Base-by-base conservation (phyloP, 2,329 filamentous ascomycete species). In the Graphilbum fragrans region DNA sequence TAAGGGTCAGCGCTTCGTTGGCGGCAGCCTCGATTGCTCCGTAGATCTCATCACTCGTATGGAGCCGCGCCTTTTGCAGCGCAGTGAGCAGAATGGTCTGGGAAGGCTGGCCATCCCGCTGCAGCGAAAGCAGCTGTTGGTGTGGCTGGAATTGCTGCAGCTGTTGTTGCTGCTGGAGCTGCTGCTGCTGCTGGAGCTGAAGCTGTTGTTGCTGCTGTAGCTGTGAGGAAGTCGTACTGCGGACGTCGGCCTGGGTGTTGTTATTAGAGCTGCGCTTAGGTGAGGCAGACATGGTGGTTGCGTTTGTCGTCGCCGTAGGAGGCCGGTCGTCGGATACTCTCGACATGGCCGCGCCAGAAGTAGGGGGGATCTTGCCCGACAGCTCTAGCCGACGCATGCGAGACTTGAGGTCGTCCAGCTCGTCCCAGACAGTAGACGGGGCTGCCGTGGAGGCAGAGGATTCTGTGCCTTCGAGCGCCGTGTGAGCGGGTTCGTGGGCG, bases 351-450 rank as follows among this genome's bases (percentile, higher is more conserved):
- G 85, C 85, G 29, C 80, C 83, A 3, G 87, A 90, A 2, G 84
- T 87, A 1, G 85, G 66, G 0, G 88, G 87, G 27, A 92, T 65
- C 60, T 93, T 94, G 44, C 88, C 88, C 3, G 86, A 93, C 50
- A 93, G 62, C 58, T 96, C 92, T 10, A 98, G 72, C 45, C 86
- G 84, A 51, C 86, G 80, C 52, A 98, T 94, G 23, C 92, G 78
- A 33, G 86, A 92, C 58, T 96, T 96, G 37, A 98, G 65, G 49
- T 96, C 92, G 52, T 96, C 92, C 22, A 98, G 65, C 60, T 98
- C 92, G 56, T 96, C 92, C 92, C 92, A 98, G 3, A 98, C 86
- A 0, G 87, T 95, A 2, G 87, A 93, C 12, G 88, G 86, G 2
- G 86, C 86, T 2, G 82, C 87, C 1, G 86, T 92, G 0, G 92